phyloP scores from a whole-genome alignment of 306 rosid species.

The Senna tora region DNA sequence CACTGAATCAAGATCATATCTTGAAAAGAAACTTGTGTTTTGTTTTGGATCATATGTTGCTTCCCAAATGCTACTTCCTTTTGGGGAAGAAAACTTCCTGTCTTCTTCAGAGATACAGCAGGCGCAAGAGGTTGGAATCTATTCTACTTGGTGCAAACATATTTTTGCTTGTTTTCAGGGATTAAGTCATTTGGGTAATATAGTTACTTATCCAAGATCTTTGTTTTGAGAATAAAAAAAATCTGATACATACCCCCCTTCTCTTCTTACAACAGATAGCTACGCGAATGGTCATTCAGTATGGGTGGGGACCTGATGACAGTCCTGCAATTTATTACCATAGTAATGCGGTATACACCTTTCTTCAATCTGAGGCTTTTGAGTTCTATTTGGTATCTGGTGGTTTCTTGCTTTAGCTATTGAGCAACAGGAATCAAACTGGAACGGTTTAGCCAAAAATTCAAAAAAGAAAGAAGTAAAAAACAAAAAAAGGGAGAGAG shows the following conservation, averaged over 20 bases:
- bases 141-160: constrained; percentile 29
- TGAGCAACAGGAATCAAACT: not conserved
- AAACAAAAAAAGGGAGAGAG: too few species aligned
- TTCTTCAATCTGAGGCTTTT: constrained; percentile 35
- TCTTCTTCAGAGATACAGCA: constrained; percentile 79
- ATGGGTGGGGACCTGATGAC: constrained; percentile 99
- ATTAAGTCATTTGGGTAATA: constrained; percentile 22
- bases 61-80: constrained; percentile 91
- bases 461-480: too few species aligned
- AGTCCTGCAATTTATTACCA: constrained; percentile 90
- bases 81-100: constrained; percentile 90
- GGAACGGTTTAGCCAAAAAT: not conserved
- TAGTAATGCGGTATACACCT: constrained; percentile 74
- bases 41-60: constrained; percentile 93
- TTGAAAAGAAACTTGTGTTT: constrained; percentile 95
- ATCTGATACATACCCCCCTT: constrained; percentile 14
- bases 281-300: constrained; percentile 93
- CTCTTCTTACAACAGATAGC: constrained; percentile 69
- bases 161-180: constrained; percentile 34
- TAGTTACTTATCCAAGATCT: constrained; percentile 5
- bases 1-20: constrained; percentile 91
- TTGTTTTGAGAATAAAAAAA: constrained; percentile 17
- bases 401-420: not conserved
- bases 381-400: constrained; percentile 9
- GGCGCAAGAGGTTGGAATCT: constrained; percentile 85